A percentile compares a stretch with the other conserved stretches of the same genome.
Evolutionary conservation across 2,329 filamentous ascomycete genomes (phyloP).

Genomic region (Sclerotinia nivalis): DNA sequence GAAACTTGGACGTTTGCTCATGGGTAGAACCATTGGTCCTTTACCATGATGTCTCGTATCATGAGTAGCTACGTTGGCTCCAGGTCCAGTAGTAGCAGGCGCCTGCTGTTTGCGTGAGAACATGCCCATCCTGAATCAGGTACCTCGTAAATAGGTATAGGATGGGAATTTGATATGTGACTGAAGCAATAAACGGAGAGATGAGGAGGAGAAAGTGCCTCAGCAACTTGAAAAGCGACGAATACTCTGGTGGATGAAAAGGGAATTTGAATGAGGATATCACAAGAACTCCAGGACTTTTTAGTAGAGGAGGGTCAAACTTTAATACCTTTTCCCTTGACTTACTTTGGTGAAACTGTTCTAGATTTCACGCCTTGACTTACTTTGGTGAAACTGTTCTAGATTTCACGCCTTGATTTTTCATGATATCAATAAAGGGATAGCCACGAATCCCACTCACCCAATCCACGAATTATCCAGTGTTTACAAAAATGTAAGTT

Average conservation of each 20-base stretch:
- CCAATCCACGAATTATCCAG: not conserved
- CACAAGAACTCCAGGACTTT: not conserved
- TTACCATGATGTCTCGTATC: constrained; percentile 16
- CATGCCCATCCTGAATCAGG: constrained; percentile 16
- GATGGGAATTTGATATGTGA: not conserved
- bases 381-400: constrained; percentile 1
- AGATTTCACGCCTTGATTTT: not conserved
- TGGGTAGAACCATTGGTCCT: constrained; percentile 40
- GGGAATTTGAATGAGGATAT: not conserved
- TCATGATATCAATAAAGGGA: constrained; percentile 1
- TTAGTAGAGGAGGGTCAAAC: not conserved
- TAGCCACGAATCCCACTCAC: not conserved
- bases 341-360: not conserved
- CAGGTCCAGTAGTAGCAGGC: not conserved
- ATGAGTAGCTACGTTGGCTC: constrained; percentile 14
- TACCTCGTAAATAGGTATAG: not conserved
- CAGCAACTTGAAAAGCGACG: not conserved
- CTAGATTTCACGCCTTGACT: not conserved
- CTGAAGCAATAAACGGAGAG: not conserved
- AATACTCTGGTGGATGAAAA: not conserved
- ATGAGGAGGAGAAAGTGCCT: not conserved
- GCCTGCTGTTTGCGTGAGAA: constrained; percentile 19
- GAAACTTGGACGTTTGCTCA: constrained; percentile 58
- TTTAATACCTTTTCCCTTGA: constrained; percentile 5
- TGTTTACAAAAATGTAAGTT: not conserved